phyloP scores from a whole-genome alignment of 2,329 filamentous ascomycete species.

The Cladosporium sp. region DNA sequence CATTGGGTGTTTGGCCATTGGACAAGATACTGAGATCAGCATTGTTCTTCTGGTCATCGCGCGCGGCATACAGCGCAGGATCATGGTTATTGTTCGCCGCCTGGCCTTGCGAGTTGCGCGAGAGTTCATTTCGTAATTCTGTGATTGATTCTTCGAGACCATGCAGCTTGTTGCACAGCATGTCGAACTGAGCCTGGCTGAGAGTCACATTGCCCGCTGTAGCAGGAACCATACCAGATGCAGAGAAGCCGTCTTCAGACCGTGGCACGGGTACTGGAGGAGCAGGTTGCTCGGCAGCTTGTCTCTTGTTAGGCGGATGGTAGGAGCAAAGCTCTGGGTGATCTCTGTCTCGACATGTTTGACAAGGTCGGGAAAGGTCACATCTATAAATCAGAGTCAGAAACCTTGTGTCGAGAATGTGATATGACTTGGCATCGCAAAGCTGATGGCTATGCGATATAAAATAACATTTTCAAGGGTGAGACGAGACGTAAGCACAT shows the following conservation, averaged over 20 bases:
- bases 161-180: conserved; percentile 51
- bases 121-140: conserved; percentile 43
- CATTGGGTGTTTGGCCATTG: conserved; percentile 15
- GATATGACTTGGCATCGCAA: background rate
- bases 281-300: conserved; percentile 31
- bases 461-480: background rate
- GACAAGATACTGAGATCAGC: background rate
- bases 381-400: conserved; percentile 39
- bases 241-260: conserved; percentile 10
- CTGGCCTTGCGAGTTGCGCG: conserved; percentile 24
- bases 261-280: conserved; percentile 22
- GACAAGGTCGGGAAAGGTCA: conserved; percentile 51
- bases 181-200: conserved; percentile 48
- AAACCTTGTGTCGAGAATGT: background rate
- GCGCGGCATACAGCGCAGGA: background rate
- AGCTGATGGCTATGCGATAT: background rate
- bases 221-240: background rate
- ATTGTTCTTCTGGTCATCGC: background rate
- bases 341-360: conserved; percentile 53
- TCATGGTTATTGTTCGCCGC: background rate
- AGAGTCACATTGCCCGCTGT: conserved; percentile 33
- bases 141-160: conserved; percentile 51
- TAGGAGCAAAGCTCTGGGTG: conserved; percentile 54
- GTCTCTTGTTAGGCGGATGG: conserved; percentile 42
- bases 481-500: conserved; percentile 18